phyloP scores from a whole-genome alignment of 352 stramenopile genomes.

The Phytophthora pseudosyringae region DNA sequence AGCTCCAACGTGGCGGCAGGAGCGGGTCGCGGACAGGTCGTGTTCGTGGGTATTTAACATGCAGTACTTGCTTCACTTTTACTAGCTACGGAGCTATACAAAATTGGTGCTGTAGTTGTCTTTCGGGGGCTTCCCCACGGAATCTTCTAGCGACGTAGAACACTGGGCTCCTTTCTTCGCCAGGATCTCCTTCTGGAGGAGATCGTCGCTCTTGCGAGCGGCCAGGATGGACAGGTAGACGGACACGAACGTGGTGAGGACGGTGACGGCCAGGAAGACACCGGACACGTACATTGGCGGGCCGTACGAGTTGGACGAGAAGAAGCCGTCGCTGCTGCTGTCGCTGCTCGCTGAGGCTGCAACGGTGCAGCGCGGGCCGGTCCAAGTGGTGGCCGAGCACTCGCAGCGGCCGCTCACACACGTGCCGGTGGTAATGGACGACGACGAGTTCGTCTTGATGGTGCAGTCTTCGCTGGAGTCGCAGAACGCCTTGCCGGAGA shows the following conservation, averaged over 20 bases:
- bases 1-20: not conserved
- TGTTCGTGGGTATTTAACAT: not conserved
- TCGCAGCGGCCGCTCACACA: conserved; percentile 45
- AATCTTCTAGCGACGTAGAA: conserved; percentile 18
- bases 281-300: conserved; percentile 37
- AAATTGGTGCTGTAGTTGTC: conserved; percentile 55
- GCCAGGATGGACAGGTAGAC: conserved; percentile 31
- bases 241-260: conserved; percentile 27
- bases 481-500: conserved; percentile 64
- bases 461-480: conserved; percentile 61
- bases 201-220: conserved; percentile 22
- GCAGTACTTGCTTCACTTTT: conserved; percentile 14
- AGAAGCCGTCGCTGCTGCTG: conserved; percentile 28
- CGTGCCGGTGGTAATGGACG: conserved; percentile 34
- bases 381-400: conserved; percentile 43
- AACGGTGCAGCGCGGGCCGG: conserved; percentile 47
- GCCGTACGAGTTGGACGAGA: conserved; percentile 34
- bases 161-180: conserved; percentile 24
- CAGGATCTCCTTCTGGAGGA: conserved; percentile 21
- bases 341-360: conserved; percentile 11
- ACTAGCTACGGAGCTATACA: conserved; percentile 27
- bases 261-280: conserved; percentile 19
- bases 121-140: conserved; percentile 26
- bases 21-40: no score
- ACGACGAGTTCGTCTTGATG: conserved; percentile 32